These are phyloP conservation scores for Colletotrichum salicis DNA, from an alignment of 2,329 filamentous ascomycete genomes.

Conservation along the genomic window DNA sequence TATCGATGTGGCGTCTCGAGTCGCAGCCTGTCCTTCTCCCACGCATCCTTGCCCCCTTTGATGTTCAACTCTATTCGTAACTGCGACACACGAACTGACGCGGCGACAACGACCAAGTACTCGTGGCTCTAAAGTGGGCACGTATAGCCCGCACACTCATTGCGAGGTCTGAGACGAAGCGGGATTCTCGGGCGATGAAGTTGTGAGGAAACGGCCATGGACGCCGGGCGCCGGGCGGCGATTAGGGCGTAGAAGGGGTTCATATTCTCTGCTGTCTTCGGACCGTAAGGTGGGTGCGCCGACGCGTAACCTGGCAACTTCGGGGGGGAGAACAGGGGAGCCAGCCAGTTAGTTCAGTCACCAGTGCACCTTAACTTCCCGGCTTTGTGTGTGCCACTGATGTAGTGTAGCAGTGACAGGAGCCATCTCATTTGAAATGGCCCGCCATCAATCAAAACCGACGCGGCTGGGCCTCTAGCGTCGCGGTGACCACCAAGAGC, in stretches of 20 bases:
- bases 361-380: not conserved
- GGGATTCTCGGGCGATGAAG: not conserved
- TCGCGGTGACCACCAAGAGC: conserved; percentile 5
- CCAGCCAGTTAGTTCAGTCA: not conserved
- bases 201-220: not conserved
- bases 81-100: not conserved
- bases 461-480: conserved; percentile 8
- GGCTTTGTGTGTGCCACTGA: conserved; percentile 9
- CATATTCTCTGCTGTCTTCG: conserved; percentile 19
- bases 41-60: conserved; percentile 4
- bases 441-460: conserved; percentile 14
- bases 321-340: not conserved
- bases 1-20: not conserved
- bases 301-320: not conserved
- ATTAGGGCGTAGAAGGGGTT: conserved; percentile 4
- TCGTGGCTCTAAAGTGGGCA: not conserved
- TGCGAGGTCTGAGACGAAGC: not conserved
- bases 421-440: conserved; percentile 11
- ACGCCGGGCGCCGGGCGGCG: not conserved
- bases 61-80: not conserved
- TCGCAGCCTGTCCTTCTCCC: not conserved
- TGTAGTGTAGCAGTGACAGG: not conserved
- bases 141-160: not conserved
- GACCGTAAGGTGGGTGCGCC: not conserved
- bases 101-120: not conserved